Base-by-base conservation (phyloP, 495 filamentous ascomycete species). In the Penicillium canariense region DNA sequence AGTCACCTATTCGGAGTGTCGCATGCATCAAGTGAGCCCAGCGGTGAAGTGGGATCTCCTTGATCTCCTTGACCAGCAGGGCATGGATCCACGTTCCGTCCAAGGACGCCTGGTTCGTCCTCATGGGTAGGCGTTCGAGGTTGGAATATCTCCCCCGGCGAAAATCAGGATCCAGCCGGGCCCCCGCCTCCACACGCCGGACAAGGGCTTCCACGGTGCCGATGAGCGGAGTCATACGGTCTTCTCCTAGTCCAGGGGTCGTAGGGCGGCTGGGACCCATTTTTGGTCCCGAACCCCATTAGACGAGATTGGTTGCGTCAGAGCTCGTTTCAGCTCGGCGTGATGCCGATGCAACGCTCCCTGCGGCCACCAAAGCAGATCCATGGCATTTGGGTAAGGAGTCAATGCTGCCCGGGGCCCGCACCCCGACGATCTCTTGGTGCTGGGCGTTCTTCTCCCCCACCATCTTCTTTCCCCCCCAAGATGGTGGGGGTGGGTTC, bases 361-460 rank as follows among this genome's bases (percentile, higher is more conserved):
- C n/a, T n/a, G n/a, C n/a, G n/a, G n/a, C n/a, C n/a, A n/a, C n/a
- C n/a, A n/a, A 25, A 42, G 10, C 17, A 25, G 34, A 39, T 50
- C 23, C 12, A 26, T 34, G 22, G 20, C 48, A 27, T 30, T 23
- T 1, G 27, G 23, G n/a, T 22, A 36, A 25, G 8, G 31, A 18
- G 26, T 26, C 31, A 15, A 38, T 38, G 14, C 32, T 25, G 31
- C 4, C 14, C 47, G 18, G 10, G 26, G 12, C 14, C 4, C 4
- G 42, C n/a, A n/a, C n/a, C 15, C 26, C 43, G 59, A 44, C 47
- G 55, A 61, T 61, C 59, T 43, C 20, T 25, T 42, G 40, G 50
- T 28, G 18, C 26, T 55, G 34, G 4, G 34, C n/a, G 17, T 40
- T 43, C 34, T 7, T 18, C 40, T 26, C 36, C 54, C n/a, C n/a